Conservation (phyloP, 345 rosid genomes). For the Sisymbrium altissimum region DNA sequence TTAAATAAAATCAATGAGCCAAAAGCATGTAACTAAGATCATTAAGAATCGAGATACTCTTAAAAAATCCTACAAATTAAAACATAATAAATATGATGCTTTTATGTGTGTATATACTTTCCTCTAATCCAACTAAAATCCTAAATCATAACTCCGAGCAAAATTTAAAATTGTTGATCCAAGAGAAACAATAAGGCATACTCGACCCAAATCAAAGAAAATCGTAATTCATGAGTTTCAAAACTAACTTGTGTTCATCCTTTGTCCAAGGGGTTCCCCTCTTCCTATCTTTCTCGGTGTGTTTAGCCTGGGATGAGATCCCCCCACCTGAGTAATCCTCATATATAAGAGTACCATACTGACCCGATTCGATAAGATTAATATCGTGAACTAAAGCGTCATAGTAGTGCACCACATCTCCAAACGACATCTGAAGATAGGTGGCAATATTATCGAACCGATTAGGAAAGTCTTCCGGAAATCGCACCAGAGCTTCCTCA, state of each 20-base stretch:
- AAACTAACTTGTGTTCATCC: slow-evolving; percentile 12
- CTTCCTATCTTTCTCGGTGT: slow-evolving; percentile 36
- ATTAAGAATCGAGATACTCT: not conserved
- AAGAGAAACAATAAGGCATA: too few relatives aligned
- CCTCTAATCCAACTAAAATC: not conserved
- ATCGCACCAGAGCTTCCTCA: slow-evolving; percentile 44
- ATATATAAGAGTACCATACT: slow-evolving; percentile 33
- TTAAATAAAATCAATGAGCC: not conserved
- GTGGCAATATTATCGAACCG: slow-evolving; percentile 47
- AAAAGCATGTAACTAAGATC: not conserved
- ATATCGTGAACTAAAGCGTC: slow-evolving; percentile 49
- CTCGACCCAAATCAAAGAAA: not conserved
- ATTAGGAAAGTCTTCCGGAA: slow-evolving; percentile 45
- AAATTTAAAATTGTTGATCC: too few relatives aligned
- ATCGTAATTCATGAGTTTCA: too few relatives aligned
- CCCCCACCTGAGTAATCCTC: slow-evolving; percentile 20
- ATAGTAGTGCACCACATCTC: slow-evolving; percentile 45
- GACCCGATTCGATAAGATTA: slow-evolving; percentile 50
- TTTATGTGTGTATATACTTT: not conserved
- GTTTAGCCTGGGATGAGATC: slow-evolving; percentile 14
- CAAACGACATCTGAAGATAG: slow-evolving; percentile 34
- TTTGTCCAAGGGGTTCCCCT: slow-evolving; percentile 46
- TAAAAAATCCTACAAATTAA: too few relatives aligned
- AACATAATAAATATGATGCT: too few relatives aligned
- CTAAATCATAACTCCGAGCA: not conserved